Base-by-base conservation (phyloP, 1,284 basidiomycete genomes). In the Papiliotrema nemorosa region DNA sequence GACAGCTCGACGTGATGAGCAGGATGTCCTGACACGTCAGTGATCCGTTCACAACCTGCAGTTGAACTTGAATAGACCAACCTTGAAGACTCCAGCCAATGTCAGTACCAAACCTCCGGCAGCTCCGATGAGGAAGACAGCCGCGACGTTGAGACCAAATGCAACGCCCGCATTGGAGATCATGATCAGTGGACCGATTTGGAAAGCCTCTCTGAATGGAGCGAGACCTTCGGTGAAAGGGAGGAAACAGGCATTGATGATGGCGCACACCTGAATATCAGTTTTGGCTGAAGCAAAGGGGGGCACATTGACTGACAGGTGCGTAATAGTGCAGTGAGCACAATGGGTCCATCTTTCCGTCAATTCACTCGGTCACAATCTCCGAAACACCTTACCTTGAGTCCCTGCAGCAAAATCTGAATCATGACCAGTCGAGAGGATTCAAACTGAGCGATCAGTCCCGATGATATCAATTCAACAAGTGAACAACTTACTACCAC, bases 301-400 rank as follows among this genome's bases (percentile, higher is more conserved):
- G 20, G 24, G 16, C 35, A 38, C 13, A 12, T 5, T 10, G 38
- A 52, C 60, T 33, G 12, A 70, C 87, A 9, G 89, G 89, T 5
- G 89, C 89, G 67, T 91, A 92, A 78, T 94, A 97, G 77, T 96
- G 89, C 50, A 97, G 77, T n/a, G 90, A 93, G 41, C 90, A 88
- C 13, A 96, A 81, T 1, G 92, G 92, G 72, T 94, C 90, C 91
- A 96, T 90, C 78, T 94, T n/a, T 12, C n/a, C 5, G 31, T 45
- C 14, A 36, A 34, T 14, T 5, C 29, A n/a, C 21, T 12, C 31
- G 16, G n/a, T 16, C n/a, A 13, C 14, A n/a, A 20, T 12, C 6
- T 29, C 5, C 22, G 9, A 24, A 10, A 6, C 7, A 9, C 43
- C 59, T 29, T 26, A 69, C 67, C 65, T 74, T 72, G 46, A 74